A percentile compares a stretch with the other conserved stretches of the same genome.
Conservation (phyloP, 2,329 filamentous ascomycete genomes). For the Cladophialophora bantiana region DNA sequence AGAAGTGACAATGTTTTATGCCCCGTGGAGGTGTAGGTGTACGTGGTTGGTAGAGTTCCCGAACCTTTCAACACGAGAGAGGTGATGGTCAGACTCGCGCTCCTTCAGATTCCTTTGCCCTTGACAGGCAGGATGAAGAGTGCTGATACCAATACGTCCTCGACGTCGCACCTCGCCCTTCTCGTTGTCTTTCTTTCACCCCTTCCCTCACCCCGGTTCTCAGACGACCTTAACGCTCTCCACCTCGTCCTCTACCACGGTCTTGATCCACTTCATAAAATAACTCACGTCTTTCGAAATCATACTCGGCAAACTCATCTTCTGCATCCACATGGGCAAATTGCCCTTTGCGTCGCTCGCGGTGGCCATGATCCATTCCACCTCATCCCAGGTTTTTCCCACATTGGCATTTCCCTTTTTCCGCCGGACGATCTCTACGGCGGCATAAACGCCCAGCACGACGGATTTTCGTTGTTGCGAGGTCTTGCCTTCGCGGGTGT, state of each 20-base stretch:
- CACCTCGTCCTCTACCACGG: slow-evolving; percentile 45
- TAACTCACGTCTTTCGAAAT: slow-evolving; percentile 75
- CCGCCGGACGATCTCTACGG: slow-evolving; percentile 37
- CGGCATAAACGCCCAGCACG: slow-evolving; percentile 40
- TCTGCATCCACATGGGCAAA: slow-evolving; percentile 72
- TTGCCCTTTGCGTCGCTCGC: slow-evolving; percentile 72
- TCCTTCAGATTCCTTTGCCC: neutral
- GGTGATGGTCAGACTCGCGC: neutral
- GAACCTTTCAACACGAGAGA: neutral
- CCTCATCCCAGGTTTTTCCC: slow-evolving; percentile 61
- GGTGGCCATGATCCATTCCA: slow-evolving; percentile 82
- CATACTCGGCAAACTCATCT: slow-evolving; percentile 65
- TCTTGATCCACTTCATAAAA: slow-evolving; percentile 70
- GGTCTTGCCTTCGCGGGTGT: slow-evolving; percentile 39
- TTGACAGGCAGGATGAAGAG: neutral
- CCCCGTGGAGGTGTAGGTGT: neutral
- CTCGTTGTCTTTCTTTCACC: neutral
- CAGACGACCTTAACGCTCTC: slow-evolving; percentile 9
- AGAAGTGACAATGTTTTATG: neutral
- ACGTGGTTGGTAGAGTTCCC: too few species aligned
- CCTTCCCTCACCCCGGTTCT: neutral
- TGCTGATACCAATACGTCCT: too few species aligned
- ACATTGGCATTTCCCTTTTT: neutral
- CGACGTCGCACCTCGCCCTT: neutral
- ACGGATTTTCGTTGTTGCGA: slow-evolving; percentile 40